Percentiles rank a stretch among this genome's conserved stretches.
These are phyloP conservation scores for Teunomyces aglyptinius DNA, from an alignment of 805 yeast genomes.

Conservation along the genomic window DNA sequence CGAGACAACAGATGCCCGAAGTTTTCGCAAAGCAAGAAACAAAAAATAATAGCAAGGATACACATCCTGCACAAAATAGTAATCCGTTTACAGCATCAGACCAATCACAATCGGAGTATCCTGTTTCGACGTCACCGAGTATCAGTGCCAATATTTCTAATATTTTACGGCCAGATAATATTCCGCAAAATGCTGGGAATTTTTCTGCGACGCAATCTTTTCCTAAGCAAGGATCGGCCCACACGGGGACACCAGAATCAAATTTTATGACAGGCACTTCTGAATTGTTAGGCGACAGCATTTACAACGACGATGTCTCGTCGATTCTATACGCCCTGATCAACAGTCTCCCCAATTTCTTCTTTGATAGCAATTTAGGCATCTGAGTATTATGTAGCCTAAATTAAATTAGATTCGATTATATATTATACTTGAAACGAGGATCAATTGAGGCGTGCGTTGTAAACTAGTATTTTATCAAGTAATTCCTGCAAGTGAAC, in stretches of 20 bases:
- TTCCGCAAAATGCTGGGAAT: background rate
- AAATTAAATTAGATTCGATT: background rate
- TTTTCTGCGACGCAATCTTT: background rate
- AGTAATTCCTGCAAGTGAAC: background rate
- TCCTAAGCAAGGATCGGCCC: background rate
- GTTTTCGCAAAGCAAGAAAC: background rate
- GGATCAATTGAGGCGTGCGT: background rate
- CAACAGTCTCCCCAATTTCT: slow-evolving; percentile 35
- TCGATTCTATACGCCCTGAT: slow-evolving; percentile 24
- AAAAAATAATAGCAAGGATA: background rate
- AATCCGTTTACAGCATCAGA: background rate
- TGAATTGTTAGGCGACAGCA: slow-evolving; percentile 12
- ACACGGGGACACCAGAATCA: background rate
- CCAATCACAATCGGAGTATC: background rate
- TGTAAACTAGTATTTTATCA: background rate
- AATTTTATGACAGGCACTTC: background rate
- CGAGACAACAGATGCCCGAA: background rate
- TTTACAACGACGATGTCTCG: slow-evolving; percentile 22
- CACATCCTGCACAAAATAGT: background rate
- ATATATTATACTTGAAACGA: background rate
- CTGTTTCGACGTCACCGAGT: background rate
- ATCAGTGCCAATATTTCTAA: background rate
- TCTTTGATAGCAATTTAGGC: slow-evolving; percentile 35
- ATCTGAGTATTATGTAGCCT: background rate
- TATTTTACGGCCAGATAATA: background rate